A percentile compares a stretch with the other conserved stretches of the same genome.
Conservation (phyloP, 495 filamentous ascomycete genomes). For the Aspergillus ellipticus region DNA sequence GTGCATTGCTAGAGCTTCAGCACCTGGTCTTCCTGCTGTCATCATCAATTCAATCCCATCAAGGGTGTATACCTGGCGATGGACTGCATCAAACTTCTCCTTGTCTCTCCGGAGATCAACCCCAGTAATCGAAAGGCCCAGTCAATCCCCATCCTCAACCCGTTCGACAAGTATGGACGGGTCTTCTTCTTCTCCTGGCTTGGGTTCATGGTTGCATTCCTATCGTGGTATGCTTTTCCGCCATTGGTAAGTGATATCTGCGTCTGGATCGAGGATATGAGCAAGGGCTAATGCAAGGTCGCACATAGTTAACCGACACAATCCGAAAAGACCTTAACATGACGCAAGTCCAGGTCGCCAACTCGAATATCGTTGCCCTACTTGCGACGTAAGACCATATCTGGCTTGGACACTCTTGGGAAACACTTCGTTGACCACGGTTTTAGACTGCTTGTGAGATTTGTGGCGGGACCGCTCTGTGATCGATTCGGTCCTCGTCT, state of each 20-base stretch:
- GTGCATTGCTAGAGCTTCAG: background rate
- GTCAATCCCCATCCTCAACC: slow-evolving; percentile 78
- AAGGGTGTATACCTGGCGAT: slow-evolving; percentile 10
- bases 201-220: slow-evolving; percentile 94
- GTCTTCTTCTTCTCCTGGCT: slow-evolving; percentile 95
- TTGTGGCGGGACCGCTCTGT: slow-evolving; percentile 80
- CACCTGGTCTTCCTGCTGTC: background rate
- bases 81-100: slow-evolving; percentile 24
- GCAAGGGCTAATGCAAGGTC: slow-evolving; percentile 7
- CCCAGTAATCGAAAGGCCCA: slow-evolving; percentile 76
- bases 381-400: slow-evolving; percentile 65
- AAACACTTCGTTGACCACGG: slow-evolving; percentile 13
- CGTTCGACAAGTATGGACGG: slow-evolving; percentile 74
- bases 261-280: background rate
- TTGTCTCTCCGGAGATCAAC: slow-evolving; percentile 52
- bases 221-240: slow-evolving; percentile 83
- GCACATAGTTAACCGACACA: slow-evolving; percentile 60
- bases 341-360: slow-evolving; percentile 68
- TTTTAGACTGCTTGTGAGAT: slow-evolving; percentile 67
- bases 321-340: slow-evolving; percentile 76
- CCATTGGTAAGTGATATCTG: slow-evolving; percentile 59
- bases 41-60: background rate
- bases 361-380: slow-evolving; percentile 89
- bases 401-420: background rate
- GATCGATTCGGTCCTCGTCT: slow-evolving; percentile 79